Conservation (phyloP, 306 rosid genomes). For the Quillaja saponaria region DNA sequence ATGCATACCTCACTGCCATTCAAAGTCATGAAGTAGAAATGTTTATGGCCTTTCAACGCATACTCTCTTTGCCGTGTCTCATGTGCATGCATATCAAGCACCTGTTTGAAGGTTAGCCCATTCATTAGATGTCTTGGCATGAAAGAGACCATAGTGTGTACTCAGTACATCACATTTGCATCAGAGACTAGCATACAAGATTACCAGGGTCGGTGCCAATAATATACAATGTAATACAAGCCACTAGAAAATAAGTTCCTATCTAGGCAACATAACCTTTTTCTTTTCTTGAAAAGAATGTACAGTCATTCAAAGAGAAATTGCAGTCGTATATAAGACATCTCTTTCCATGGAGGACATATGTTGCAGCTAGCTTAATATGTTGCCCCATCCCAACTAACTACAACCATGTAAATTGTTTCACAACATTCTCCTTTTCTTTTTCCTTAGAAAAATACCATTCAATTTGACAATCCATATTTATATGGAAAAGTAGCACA, state of each 20-base stretch:
- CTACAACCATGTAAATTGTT: conserved; percentile 1
- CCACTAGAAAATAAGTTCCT: conserved; percentile 12
- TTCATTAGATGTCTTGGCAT: conserved; percentile 26
- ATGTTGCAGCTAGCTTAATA: conserved; percentile 21
- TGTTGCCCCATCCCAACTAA: conserved; percentile 15
- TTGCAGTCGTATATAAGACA: conserved; percentile 12
- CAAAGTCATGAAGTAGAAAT: conserved; percentile 99
- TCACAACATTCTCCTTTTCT: background rate
- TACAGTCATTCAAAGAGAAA: conserved; percentile 7
- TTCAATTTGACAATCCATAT: too few relatives aligned
- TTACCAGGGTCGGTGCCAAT: conserved; percentile 12
- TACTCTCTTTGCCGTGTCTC: conserved; percentile 93
- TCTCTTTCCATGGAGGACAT: conserved; percentile 1
- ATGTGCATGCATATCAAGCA: conserved; percentile 81
- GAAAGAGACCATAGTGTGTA: conserved; percentile 14
- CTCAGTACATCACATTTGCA: conserved; percentile 10
- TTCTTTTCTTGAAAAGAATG: conserved; percentile 13
- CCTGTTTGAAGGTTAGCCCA: conserved; percentile 47
- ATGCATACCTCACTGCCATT: conserved; percentile 87
- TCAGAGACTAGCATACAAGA: background rate
- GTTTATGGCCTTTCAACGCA: conserved; percentile 89
- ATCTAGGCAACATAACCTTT: conserved; percentile 19
- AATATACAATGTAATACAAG: conserved; percentile 7
- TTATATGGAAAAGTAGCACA: too few relatives aligned
- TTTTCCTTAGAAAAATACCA: too few relatives aligned